A percentile compares a stretch with the other conserved stretches of the same genome.
Evolutionary conservation across 2,329 filamentous ascomycete genomes (phyloP).

Genomic region (Venturia carpophila): DNA sequence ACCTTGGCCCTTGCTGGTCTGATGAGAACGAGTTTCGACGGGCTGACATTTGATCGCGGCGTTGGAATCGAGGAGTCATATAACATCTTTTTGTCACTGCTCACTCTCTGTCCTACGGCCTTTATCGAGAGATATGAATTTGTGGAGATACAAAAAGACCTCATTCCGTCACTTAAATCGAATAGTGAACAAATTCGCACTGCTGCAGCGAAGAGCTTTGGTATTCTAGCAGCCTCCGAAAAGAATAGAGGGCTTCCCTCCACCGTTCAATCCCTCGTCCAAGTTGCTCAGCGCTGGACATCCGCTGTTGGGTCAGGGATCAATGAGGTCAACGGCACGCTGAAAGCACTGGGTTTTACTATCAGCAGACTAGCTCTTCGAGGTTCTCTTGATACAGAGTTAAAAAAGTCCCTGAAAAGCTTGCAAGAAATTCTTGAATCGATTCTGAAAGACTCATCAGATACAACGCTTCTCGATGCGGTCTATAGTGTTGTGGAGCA

Average conservation of each 20-base stretch:
- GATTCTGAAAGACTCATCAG: conserved; percentile 47
- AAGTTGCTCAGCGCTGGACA: conserved; percentile 45
- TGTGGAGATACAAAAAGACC: neutral
- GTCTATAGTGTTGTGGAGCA: conserved; percentile 53
- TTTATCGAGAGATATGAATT: conserved; percentile 8
- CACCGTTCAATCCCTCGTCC: conserved; percentile 25
- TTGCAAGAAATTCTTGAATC: conserved; percentile 4
- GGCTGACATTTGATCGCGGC: conserved; percentile 34
- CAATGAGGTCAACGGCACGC: conserved; percentile 52
- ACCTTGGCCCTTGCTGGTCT: conserved; percentile 36
- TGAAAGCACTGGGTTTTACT: conserved; percentile 26
- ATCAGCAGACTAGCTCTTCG: conserved; percentile 5
- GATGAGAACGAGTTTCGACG: conserved; percentile 39
- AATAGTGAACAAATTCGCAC: conserved; percentile 63
- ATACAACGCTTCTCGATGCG: conserved; percentile 50
- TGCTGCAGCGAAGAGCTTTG: conserved; percentile 62
- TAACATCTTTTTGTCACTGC: conserved; percentile 45
- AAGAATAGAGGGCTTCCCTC: neutral
- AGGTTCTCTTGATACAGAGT: neutral
- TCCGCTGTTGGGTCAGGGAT: conserved; percentile 52
- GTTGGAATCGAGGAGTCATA: conserved; percentile 39
- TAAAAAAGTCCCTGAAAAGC: neutral
- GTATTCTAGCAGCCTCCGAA: conserved; percentile 58
- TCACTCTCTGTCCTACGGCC: conserved; percentile 11
- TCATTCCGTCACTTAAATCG: conserved; percentile 35